These are phyloP conservation scores for Yamadazyma sp. DNA, from an alignment of 805 yeast genomes.

Conservation along the genomic window DNA sequence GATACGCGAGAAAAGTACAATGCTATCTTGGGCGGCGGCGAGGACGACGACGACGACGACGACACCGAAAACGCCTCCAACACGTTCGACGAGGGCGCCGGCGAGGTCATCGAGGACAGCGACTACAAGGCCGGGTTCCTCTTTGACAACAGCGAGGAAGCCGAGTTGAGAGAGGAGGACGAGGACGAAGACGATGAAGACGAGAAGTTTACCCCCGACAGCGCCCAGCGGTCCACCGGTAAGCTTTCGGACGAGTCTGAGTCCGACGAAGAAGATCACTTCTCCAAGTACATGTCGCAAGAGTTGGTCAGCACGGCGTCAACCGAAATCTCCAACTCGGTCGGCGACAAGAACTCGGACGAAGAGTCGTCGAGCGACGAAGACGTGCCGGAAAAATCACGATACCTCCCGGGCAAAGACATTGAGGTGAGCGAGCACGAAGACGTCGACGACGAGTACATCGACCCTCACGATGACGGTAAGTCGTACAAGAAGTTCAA, in stretches of 20 bases:
- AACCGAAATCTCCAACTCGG: slow-evolving; percentile 27
- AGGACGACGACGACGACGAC: slow-evolving; percentile 44
- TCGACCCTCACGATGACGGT: slow-evolving; percentile 82
- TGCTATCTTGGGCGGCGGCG: slow-evolving; percentile 85
- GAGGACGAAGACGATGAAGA: slow-evolving; percentile 11
- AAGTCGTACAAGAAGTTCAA: slow-evolving; percentile 66
- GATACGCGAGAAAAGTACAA: slow-evolving; percentile 93
- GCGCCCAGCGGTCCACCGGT: not conserved
- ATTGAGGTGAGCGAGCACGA: slow-evolving; percentile 16
- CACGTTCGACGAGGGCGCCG: slow-evolving; percentile 37
- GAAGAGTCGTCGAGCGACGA: slow-evolving; percentile 51
- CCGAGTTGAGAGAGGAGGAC: slow-evolving; percentile 21
- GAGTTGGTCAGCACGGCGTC: slow-evolving; percentile 59
- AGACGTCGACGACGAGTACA: slow-evolving; percentile 60
- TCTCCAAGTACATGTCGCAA: slow-evolving; percentile 73
- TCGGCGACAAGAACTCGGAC: slow-evolving; percentile 16
- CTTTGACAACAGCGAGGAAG: slow-evolving; percentile 29
- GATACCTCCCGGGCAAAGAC: slow-evolving; percentile 8
- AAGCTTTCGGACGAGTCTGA: slow-evolving; percentile 31
- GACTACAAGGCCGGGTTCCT: slow-evolving; percentile 26
- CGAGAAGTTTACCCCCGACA: not conserved
- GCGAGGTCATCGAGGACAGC: slow-evolving; percentile 39
- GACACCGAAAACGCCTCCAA: slow-evolving; percentile 25
- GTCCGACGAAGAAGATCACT: slow-evolving; percentile 50
- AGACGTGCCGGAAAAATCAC: slow-evolving; percentile 12